Conservation (phyloP, 345 rosid species). For the Populus nigra region DNA sequence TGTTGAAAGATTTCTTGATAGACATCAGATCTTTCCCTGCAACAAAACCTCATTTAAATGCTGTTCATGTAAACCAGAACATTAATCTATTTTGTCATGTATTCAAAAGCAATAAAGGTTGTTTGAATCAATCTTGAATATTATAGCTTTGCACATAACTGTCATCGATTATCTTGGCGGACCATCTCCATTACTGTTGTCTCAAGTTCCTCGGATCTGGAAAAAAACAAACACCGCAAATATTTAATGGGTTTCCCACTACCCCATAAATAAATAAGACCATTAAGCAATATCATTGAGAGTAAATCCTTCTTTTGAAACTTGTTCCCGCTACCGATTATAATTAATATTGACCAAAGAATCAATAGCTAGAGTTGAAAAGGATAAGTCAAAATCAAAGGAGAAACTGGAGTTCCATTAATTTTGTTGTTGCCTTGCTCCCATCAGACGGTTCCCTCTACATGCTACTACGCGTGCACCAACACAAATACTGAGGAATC, state of each 20-base stretch:
- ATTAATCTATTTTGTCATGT: not conserved
- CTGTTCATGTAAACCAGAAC: no score
- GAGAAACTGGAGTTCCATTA: no score
- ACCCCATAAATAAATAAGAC: constrained; percentile 10
- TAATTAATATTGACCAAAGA: no score
- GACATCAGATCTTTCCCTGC: no score
- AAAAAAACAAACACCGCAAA: constrained; percentile 17
- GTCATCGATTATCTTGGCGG: constrained; percentile 72
- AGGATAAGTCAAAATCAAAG: no score
- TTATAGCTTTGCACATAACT: constrained; percentile 74
- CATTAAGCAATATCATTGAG: not conserved
- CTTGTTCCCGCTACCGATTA: not conserved
- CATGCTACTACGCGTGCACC: constrained; percentile 67
- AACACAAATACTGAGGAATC: constrained; percentile 59
- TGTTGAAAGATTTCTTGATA: no score
- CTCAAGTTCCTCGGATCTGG: constrained; percentile 93
- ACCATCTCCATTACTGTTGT: constrained; percentile 90
- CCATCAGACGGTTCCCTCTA: constrained; percentile 27
- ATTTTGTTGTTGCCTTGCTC: not conserved
- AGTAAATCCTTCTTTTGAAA: constrained; percentile 17
- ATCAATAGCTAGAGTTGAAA: no score
- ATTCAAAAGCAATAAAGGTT: no score
- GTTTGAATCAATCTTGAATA: not conserved
- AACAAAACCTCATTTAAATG: no score
- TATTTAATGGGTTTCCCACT: not conserved